phyloP scores from a whole-genome alignment of 495 filamentous ascomycete genomes.

The Glutinoglossum americanum region DNA sequence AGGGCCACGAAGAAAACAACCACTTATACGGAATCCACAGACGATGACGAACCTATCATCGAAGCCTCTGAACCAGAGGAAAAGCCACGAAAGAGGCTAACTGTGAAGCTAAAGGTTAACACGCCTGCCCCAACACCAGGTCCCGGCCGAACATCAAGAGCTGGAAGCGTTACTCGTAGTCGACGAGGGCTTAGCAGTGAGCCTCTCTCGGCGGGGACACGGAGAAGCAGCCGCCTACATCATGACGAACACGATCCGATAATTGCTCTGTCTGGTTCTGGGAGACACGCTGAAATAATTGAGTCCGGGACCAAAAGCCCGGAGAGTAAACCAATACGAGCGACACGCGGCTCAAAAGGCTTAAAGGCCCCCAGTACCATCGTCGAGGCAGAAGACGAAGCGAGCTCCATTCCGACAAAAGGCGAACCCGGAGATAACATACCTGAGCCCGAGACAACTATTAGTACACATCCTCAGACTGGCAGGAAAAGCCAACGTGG shows the following conservation, averaged over 20 bases:
- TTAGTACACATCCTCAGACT: not conserved
- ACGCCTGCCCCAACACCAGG: constrained; percentile 7
- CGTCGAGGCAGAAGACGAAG: constrained; percentile 32
- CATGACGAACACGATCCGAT: constrained; percentile 37
- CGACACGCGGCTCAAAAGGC: constrained; percentile 39
- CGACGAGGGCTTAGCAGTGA: constrained; percentile 9
- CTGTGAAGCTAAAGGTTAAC: constrained; percentile 18
- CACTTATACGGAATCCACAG: constrained; percentile 22
- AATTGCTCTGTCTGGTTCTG: constrained; percentile 51
- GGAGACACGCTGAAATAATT: constrained; percentile 41
- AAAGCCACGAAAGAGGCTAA: constrained; percentile 6
- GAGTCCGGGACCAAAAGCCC: constrained; percentile 43
- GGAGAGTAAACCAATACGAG: constrained; percentile 29
- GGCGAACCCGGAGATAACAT: not conserved
- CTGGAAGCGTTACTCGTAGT: constrained; percentile 20
- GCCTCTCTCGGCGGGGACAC: constrained; percentile 15
- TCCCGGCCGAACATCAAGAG: constrained; percentile 18
- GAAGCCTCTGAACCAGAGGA: constrained; percentile 2
- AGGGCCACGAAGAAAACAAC: constrained; percentile 31
- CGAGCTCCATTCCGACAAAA: not conserved
- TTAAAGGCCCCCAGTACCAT: constrained; percentile 32
- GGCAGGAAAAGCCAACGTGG: not conserved
- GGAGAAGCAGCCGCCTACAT: constrained; percentile 36
- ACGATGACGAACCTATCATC: constrained; percentile 8
- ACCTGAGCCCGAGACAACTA: not conserved